phyloP scores from a whole-genome alignment of 78 protist genomes.

The Dictyostelium brefeldianum region DNA sequence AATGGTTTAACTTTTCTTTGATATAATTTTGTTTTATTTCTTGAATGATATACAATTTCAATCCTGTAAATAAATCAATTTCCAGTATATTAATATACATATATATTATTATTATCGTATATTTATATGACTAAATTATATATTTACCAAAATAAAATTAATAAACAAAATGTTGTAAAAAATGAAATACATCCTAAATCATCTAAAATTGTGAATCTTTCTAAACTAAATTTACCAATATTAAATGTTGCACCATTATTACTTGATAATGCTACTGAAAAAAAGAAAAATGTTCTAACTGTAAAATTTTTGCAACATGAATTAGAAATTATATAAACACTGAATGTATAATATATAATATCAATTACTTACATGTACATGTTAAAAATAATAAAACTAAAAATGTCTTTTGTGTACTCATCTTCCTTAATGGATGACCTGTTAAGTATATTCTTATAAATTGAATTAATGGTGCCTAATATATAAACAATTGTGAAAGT shows the following conservation, averaged over 20 bases:
- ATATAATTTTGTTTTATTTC: constrained; percentile 44
- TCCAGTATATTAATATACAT: neutral
- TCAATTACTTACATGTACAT: constrained; percentile 40
- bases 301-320: neutral
- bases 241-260: constrained; percentile 20
- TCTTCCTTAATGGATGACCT: constrained; percentile 34
- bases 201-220: constrained; percentile 48
- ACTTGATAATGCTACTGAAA: constrained; percentile 28
- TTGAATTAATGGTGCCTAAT: constrained; percentile 21
- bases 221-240: constrained; percentile 56
- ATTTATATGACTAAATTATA: no score
- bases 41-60: constrained; percentile 75
- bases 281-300: constrained; percentile 58
- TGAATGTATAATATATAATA: neutral
- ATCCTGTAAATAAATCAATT: constrained; percentile 22
- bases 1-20: constrained; percentile 40
- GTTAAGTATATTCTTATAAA: constrained; percentile 27
- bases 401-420: constrained; percentile 61
- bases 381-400: constrained; percentile 49
- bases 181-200: constrained; percentile 61
- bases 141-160: constrained; percentile 70
- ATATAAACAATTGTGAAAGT: no score
- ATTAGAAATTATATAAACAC: neutral
- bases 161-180: constrained; percentile 67
- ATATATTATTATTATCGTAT: neutral